These are phyloP conservation scores for Dichotomocladium elegans DNA, from an alignment of 371 early-diverging fungal genomes.

Conservation along the genomic window DNA sequence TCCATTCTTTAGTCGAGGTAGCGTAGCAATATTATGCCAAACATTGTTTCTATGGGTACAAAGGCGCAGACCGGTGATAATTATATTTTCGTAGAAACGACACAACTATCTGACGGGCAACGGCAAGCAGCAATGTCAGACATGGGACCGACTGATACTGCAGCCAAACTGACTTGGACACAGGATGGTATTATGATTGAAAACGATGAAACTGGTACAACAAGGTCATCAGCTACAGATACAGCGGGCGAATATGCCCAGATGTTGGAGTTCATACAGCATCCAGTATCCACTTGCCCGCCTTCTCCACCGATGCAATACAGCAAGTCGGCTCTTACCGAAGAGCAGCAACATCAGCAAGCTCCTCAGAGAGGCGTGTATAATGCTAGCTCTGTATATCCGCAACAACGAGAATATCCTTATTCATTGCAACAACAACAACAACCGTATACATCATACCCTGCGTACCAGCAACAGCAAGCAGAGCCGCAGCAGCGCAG, in stretches of 20 bases:
- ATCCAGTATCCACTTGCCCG: slow-evolving; percentile 3
- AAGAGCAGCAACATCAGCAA: not conserved
- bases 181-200: slow-evolving; percentile 10
- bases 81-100: too few species aligned
- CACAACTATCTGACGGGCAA: too few species aligned
- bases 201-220: too few species aligned
- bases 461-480: slow-evolving; percentile 6
- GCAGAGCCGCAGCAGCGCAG: slow-evolving; percentile 4
- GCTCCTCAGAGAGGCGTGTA: not conserved
- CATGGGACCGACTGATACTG: not conserved
- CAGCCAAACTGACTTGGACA: slow-evolving; percentile 17
- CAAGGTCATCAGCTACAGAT: too few species aligned
- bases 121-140: too few species aligned
- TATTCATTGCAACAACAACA: slow-evolving; percentile 10
- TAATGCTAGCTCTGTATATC: not conserved
- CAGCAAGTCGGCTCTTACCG: slow-evolving; percentile 8
- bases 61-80: too few species aligned
- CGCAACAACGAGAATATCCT: not conserved
- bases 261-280: slow-evolving; percentile 10
- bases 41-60: too few species aligned
- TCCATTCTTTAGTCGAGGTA: too few species aligned
- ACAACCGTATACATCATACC: slow-evolving; percentile 10
- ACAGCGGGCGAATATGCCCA: slow-evolving; percentile 6
- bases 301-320: slow-evolving; percentile 1
- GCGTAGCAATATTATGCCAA: too few species aligned